A percentile compares a stretch with the other conserved stretches of the same genome.
These are phyloP conservation scores for Colletotrichum sp. DNA, from an alignment of 2,329 filamentous ascomycete species.

Conservation along the genomic window DNA sequence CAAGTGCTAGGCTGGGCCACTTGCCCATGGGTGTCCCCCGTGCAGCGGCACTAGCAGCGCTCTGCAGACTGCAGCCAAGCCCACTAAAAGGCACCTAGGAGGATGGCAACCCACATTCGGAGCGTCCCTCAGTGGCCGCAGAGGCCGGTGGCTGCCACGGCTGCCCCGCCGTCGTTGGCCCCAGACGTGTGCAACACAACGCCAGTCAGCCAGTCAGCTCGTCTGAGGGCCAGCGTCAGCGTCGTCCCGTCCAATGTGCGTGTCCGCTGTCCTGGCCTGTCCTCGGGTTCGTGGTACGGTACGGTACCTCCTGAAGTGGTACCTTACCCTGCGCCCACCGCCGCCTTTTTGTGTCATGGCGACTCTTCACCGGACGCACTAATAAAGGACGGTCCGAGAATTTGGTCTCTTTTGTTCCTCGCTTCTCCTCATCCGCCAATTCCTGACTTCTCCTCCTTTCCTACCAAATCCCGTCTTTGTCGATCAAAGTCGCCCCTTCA, in stretches of 20 bases:
- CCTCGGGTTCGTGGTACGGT: neutral
- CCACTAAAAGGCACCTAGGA: neutral
- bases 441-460: neutral
- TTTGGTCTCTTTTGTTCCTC: conserved; percentile 9
- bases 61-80: neutral
- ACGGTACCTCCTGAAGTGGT: neutral
- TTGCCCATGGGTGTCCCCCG: neutral
- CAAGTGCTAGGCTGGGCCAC: neutral
- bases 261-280: neutral
- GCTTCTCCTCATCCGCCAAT: neutral
- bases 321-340: neutral
- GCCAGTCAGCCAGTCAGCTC: neutral
- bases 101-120: neutral
- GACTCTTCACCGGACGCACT: conserved; percentile 20
- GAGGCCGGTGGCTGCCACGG: neutral
- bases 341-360: conserved; percentile 15
- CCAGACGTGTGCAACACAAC: neutral
- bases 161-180: neutral
- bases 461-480: neutral
- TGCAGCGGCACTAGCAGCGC: neutral
- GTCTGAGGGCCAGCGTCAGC: neutral
- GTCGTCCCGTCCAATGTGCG: neutral
- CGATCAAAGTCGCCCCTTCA: neutral
- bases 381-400: conserved; percentile 16
- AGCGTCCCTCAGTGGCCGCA: neutral